These are phyloP conservation scores for Venturiaceae sp. DNA, from an alignment of 2,329 filamentous ascomycete genomes.

Conservation along the genomic window DNA sequence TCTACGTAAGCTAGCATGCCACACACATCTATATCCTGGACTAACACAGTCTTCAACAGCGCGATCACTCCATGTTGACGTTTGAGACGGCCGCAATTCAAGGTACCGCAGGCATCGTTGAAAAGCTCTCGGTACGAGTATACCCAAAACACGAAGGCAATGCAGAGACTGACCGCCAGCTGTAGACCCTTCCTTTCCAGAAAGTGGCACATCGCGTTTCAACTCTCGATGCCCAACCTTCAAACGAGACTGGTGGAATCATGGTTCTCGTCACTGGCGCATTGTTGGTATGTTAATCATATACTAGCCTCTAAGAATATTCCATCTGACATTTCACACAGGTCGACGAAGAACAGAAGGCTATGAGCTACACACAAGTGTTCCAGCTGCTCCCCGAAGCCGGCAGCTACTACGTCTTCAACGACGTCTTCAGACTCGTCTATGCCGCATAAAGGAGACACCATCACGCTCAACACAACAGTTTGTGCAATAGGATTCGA, in stretches of 20 bases:
- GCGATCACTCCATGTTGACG: slow-evolving; percentile 81
- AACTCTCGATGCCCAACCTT: slow-evolving; percentile 78
- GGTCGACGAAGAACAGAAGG: slow-evolving; percentile 77
- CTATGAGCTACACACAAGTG: slow-evolving; percentile 83
- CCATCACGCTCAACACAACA: not conserved
- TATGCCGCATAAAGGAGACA: slow-evolving; percentile 36
- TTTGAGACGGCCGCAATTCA: slow-evolving; percentile 66
- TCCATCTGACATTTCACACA: slow-evolving; percentile 27
- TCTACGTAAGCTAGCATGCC: slow-evolving; percentile 61
- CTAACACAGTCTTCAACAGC: slow-evolving; percentile 37
- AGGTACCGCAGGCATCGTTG: slow-evolving; percentile 57
- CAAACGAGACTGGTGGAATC: slow-evolving; percentile 56
- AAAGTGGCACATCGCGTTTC: slow-evolving; percentile 70
- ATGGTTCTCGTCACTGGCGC: slow-evolving; percentile 82
- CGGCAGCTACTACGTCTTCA: slow-evolving; percentile 77
- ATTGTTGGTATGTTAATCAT: slow-evolving; percentile 52
- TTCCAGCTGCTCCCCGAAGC: slow-evolving; percentile 73
- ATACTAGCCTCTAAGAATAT: not conserved
- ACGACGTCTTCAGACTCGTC: slow-evolving; percentile 91
- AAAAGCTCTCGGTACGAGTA: slow-evolving; percentile 67
- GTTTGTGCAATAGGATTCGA: no score
- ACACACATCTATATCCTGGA: not conserved
- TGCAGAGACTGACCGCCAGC: slow-evolving; percentile 6
- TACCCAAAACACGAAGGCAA: not conserved
- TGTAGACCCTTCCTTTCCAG: slow-evolving; percentile 66